Base-by-base conservation (phyloP, 257 asterid species). In the Agastache rugosa region DNA sequence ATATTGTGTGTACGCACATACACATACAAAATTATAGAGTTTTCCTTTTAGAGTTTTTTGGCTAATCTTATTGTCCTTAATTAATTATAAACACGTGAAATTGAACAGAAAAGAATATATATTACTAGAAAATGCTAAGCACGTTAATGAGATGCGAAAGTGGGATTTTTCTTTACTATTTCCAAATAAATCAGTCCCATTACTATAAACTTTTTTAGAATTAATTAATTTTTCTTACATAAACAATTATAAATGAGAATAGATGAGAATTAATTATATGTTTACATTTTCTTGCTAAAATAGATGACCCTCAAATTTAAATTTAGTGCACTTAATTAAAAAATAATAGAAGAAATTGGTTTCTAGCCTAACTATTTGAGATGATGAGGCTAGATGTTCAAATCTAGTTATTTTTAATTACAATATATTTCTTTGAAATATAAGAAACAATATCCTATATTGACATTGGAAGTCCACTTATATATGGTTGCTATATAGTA, bases 381-480 rank as follows among this genome's bases (percentile, higher is more conserved):
- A 56, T 23, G 17, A 23, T 22, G 35, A 22, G 14, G 6, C 12
- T 55, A 12, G 31, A 6, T 54, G 31, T 20, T 15, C 55, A 70
- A 15, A 54, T 12, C 29, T 8, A 8, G 25, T 42, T 67, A 6
- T 47, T 25, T 25, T 29, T n/a, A 15, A 2, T n/a, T 10, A n/a
- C 31, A 34, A 17, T 22, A 51, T 20, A 8, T 19, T 20, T 54
- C 6, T 20, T 7, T 20, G 31, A 9, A 1, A 70, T 20, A 55
- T 35, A 39, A 69, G 6, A 5, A 39, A 20, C 1, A 54, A 31
- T n/a, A 35, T n/a, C 50, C 4, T 50, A 11, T 34, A 35, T 71
- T 71, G 54, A 71, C 56, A 37, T 15, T 42, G 17, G 45, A 47
- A 45, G 62, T 31, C 77, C 77, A 62, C 71, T 73, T 34, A 39